Conservation (phyloP, 768 basidiomycete species). For the Termitomyces sp. region DNA sequence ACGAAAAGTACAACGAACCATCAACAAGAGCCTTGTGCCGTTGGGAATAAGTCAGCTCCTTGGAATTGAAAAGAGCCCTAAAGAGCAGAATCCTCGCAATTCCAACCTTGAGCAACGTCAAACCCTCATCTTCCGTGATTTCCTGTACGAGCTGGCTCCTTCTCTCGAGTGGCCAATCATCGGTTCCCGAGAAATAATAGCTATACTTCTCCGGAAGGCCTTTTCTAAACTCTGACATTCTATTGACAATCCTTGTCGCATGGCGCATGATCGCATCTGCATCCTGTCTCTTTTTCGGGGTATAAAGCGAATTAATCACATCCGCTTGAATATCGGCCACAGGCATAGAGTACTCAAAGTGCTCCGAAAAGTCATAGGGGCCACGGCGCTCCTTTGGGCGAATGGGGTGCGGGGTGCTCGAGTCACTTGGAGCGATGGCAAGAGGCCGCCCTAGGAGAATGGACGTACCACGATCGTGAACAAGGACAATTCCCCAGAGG, state of each 20-base stretch:
- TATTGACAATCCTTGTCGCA: slow-evolving; percentile 74
- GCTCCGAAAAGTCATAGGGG: slow-evolving; percentile 59
- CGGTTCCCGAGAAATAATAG: slow-evolving; percentile 72
- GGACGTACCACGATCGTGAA: slow-evolving; percentile 86
- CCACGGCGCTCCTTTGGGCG: slow-evolving; percentile 35
- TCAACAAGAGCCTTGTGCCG: slow-evolving; percentile 71
- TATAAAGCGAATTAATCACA: slow-evolving; percentile 82
- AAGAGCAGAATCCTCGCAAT: slow-evolving; percentile 76
- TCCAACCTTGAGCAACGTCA: slow-evolving; percentile 79
- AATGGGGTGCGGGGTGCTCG: slow-evolving; percentile 70
- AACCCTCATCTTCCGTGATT: slow-evolving; percentile 75
- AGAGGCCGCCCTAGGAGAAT: slow-evolving; percentile 83
- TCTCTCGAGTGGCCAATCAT: slow-evolving; percentile 66
- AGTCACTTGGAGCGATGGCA: slow-evolving; percentile 77
- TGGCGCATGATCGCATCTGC: slow-evolving; percentile 70
- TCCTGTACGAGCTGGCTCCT: slow-evolving; percentile 62
- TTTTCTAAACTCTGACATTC: slow-evolving; percentile 64
- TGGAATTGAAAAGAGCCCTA: slow-evolving; percentile 73
- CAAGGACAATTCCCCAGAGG: slow-evolving; percentile 79
- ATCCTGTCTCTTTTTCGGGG: slow-evolving; percentile 64
- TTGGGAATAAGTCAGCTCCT: slow-evolving; percentile 60
- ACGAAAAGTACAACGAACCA: slow-evolving; percentile 43
- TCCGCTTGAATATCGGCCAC: slow-evolving; percentile 85
- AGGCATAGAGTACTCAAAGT: slow-evolving; percentile 71
- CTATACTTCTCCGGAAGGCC: slow-evolving; percentile 69